Evolutionary conservation across 495 filamentous ascomycete species (phyloP), one percentile per base, ranked within the genome.

Genomic region (Penicillium canariense): DNA sequence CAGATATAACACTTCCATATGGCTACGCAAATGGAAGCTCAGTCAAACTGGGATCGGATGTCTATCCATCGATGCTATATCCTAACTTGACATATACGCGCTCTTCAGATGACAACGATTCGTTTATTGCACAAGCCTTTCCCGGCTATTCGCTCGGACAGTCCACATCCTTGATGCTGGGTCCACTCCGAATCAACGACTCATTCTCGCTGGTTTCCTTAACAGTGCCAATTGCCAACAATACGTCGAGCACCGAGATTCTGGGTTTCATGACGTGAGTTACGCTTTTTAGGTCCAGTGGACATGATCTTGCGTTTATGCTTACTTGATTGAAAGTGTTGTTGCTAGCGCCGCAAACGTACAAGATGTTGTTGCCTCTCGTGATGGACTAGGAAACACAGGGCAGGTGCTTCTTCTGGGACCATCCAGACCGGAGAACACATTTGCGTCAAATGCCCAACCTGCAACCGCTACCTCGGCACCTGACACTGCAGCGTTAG

Each of bases 181-280:
- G 90, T 0, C 90, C 90, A 0, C 69, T 84, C 36, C 68, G 74
- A 20, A 65, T 91, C 51, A 93, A 95, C 63, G 65, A 75, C 14
- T 82, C 80, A 0, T 87, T 84, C 44, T 84, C 85, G n/a, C 63
- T 95, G n/a, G 55, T 92, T n/a, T 95, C 90, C 22, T 66, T 95
- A 50, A 92, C 90, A 2, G 60, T 89, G 17, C 87, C 89, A 0
- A 81, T 95, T 26, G 76, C 89, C 50, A 82, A 85, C 52, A 85
- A 85, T 57, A 76, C 76, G 2, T 81, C 77, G 9, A 50, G 60
- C 35, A 68, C 68, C 14, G 80, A 85, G 49, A 80, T 88, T 4
- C 78, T 95, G 11, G 90, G 87, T 3, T 95, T 84, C 69, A 79
- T 91, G 73, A 71, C 68, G 68, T 71, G 50, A 11, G 68, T 61